These are phyloP conservation scores for Gelatoporia subvermispora DNA, from an alignment of 768 basidiomycete species.

Conservation along the genomic window DNA sequence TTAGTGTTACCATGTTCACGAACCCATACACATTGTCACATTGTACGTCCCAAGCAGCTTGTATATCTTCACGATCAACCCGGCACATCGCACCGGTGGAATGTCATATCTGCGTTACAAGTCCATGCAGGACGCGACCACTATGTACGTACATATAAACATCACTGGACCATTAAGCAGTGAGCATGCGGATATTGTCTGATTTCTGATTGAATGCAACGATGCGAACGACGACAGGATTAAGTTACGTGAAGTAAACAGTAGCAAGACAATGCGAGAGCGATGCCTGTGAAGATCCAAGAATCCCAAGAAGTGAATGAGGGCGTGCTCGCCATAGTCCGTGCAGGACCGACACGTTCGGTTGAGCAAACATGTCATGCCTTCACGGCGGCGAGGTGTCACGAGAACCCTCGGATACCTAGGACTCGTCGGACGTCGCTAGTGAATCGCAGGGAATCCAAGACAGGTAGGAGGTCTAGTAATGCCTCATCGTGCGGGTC, in stretches of 20 bases:
- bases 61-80: conserved; percentile 14
- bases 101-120: too few species aligned
- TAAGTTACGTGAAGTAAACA: neutral
- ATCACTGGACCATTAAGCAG: conserved; percentile 11
- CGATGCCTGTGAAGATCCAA: neutral
- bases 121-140: neutral
- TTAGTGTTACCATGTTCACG: conserved; percentile 13
- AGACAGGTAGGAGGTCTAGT: conserved; percentile 89
- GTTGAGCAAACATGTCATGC: neutral
- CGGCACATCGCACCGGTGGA: neutral
- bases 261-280: conserved; percentile 2
- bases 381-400: conserved; percentile 12
- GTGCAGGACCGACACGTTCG: conserved; percentile 1
- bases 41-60: conserved; percentile 14
- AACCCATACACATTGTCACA: conserved; percentile 6
- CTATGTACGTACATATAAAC: conserved; percentile 16
- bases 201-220: neutral
- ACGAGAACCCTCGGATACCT: conserved; percentile 59
- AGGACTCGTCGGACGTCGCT: conserved; percentile 91
- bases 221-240: neutral
- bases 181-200: conserved; percentile 11
- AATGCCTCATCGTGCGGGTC: conserved; percentile 96
- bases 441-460: conserved; percentile 95
- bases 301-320: neutral
- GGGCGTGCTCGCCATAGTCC: conserved; percentile 2